Percentiles rank a stretch among this genome's conserved stretches.
Conservation (phyloP, 2,329 filamentous ascomycete genomes). For the Aspergillus vadensis region DNA sequence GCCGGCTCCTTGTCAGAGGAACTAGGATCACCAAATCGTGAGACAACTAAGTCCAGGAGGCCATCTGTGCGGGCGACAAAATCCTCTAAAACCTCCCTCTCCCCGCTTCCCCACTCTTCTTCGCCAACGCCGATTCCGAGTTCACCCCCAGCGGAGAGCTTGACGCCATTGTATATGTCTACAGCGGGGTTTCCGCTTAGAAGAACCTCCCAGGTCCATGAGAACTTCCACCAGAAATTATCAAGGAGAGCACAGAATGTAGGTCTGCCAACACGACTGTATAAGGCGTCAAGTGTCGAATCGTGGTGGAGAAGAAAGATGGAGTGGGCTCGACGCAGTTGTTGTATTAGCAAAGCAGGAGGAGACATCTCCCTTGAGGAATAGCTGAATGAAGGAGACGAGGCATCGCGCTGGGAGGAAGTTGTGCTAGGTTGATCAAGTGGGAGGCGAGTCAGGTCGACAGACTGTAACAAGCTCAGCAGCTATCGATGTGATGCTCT, state of each 20-base stretch:
- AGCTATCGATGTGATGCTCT: slow-evolving; percentile 1
- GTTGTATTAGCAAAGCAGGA: slow-evolving; percentile 72
- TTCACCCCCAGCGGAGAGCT: slow-evolving; percentile 86
- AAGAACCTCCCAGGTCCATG: slow-evolving; percentile 77
- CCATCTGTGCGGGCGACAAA: slow-evolving; percentile 78
- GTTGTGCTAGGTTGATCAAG: slow-evolving; percentile 50
- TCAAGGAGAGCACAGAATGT: slow-evolving; percentile 73
- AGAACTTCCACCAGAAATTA: slow-evolving; percentile 76
- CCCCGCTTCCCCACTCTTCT: slow-evolving; percentile 90
- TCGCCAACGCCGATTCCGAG: slow-evolving; percentile 93
- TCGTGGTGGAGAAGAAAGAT: slow-evolving; percentile 88
- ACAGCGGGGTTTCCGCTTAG: slow-evolving; percentile 85
- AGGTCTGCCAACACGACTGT: slow-evolving; percentile 62
- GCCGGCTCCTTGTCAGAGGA: slow-evolving; percentile 28
- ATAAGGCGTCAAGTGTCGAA: slow-evolving; percentile 70
- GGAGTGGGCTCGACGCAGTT: slow-evolving; percentile 79
- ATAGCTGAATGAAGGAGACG: slow-evolving; percentile 66
- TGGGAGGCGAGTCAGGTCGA: slow-evolving; percentile 77
- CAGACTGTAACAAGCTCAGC: slow-evolving; percentile 56
- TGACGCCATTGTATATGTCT: slow-evolving; percentile 78
- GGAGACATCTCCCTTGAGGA: slow-evolving; percentile 90
- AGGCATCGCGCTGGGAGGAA: slow-evolving; percentile 36
- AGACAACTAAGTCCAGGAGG: slow-evolving; percentile 83
- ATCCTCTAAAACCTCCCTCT: slow-evolving; percentile 91
- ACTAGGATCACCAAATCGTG: slow-evolving; percentile 71